Evolutionary conservation across 2,329 filamentous ascomycete species (phyloP), one percentile per base, ranked within the genome.

Genomic region (Xylaria sp.): DNA sequence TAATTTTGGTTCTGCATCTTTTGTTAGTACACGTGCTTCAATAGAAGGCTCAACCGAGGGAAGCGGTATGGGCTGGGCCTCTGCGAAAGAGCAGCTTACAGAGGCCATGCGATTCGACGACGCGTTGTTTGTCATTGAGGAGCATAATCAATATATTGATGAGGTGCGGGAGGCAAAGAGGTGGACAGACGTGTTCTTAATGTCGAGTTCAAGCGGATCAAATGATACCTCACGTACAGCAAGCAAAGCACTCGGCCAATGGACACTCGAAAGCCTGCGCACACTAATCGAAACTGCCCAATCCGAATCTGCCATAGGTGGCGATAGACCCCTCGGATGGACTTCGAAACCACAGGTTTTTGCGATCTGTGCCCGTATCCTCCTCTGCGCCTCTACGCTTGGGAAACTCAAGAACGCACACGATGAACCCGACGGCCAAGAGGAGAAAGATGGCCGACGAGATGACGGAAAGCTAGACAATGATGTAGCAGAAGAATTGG

Each of bases 101-200:
- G 65, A 73, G 8, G 82, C 84, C 3, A 74, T 87, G 70, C 76
- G 78, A 58, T 80, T 83, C 69, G 85, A 92, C 72, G 85, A 88
- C 65, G 82, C 88, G 3, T 84, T 99, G 0, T 99, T 99, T 74
- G 89, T 86, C 0, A 84, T 92, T 59, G 95, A 99, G 77, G 94
- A 96, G 74, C 93, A 96, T 74, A 99, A 99, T 73, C 83, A 97
- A n/a, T 98, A 92, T 75, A 81, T 94, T 52, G 94, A 98, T 74
- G 89, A 93, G 69, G 86, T 92, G 5, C 83, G 88, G 50, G 94
- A 97, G 75, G 82, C 88, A 3, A 78, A 82, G 17, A 75, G 87
- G n/a, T 97, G 93, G 92, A 78, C 83, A 0, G 75, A 74, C 15
- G 78, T 86, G 2, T 77, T 91, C 49, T 28, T 59, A 14, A 61